Conservation (phyloP, 108 stramenopile species). For the Cyclotella atomus region DNA sequence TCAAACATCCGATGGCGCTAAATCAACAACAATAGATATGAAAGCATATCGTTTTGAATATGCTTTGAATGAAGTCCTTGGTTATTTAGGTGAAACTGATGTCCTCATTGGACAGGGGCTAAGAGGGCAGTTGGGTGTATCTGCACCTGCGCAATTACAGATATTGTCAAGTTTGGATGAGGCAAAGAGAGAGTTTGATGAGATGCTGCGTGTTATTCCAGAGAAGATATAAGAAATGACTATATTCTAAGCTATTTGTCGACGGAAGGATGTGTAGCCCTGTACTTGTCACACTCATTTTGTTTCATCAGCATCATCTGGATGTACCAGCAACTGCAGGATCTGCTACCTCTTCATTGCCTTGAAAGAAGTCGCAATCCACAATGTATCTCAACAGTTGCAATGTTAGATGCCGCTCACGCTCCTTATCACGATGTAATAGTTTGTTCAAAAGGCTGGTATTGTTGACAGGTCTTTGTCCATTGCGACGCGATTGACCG, state of each 20-base stretch:
- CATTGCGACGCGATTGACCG: constrained; percentile 5
- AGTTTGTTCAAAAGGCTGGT: constrained; percentile 70
- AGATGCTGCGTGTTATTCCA: constrained; percentile 54
- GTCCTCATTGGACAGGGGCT: constrained; percentile 79
- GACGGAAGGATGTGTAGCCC: neutral
- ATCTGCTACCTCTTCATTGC: neutral
- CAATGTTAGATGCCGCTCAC: constrained; percentile 73
- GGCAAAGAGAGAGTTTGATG: constrained; percentile 54
- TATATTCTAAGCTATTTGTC: neutral
- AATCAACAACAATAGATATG: constrained; percentile 47
- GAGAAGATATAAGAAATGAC: constrained; percentile 11
- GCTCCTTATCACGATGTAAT: constrained; percentile 69
- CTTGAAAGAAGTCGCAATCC: constrained; percentile 68
- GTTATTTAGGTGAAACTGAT: constrained; percentile 59
- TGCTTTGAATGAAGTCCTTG: constrained; percentile 54
- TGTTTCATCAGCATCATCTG: neutral
- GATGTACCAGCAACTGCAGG: too few relatives aligned
- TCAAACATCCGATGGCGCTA: constrained; percentile 11
- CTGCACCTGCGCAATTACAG: constrained; percentile 73
- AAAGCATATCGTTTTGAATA: constrained; percentile 54
- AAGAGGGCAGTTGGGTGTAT: constrained; percentile 68
- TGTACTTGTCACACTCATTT: neutral
- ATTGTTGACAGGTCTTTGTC: constrained; percentile 15
- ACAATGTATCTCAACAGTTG: constrained; percentile 82
- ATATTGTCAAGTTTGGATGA: constrained; percentile 57